Base-by-base conservation (phyloP, 1,139 yeast species). In the Eremothecium coryli region DNA sequence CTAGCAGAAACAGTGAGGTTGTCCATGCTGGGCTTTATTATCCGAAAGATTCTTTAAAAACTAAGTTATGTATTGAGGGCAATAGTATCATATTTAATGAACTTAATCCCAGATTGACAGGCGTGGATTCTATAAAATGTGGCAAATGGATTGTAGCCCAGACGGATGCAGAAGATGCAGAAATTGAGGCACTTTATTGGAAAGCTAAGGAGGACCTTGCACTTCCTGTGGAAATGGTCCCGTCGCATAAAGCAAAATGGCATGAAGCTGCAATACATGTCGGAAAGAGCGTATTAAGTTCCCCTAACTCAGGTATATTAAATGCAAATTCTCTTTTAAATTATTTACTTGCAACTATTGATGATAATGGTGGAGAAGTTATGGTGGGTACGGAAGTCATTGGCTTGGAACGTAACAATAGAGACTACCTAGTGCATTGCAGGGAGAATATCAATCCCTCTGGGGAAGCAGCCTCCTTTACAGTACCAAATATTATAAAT, bases 141-240 rank as follows among this genome's bases (percentile, higher is more conserved):
- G 96, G 95, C 5, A 86, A 86, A 53, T 81, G 94, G 86, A 62
- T 86, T 5, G 86, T 86, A 10, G 95, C 95, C 1, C 95, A 85
- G 54, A 65, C 67, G 36, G 84, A 75, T 11, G 46, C 44, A 1
- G 88, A 86, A 47, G 68, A 64, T 27, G 76, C 73, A 27, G 75
- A 73, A 45, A 61, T 85, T 27, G 68, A 72, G 26, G 54, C 61
- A 17, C 49, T 86, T 42, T 68, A 70, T 43, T 52, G 56, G n/a
- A 68, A 69, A 35, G 71, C 80, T 3, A 51, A 58, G 29, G 62
- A 68, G n/a, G 55, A 56, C 9, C 54, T 76, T 18, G 71, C 65
- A 2, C 74, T 86, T 0, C 79, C 82, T 0, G 72, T 81, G 0
- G 68, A 70, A 18, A 69, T 79, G 52, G 54, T 82, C 0, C 51